These are phyloP conservation scores for Geotrichum macrosporum DNA, from an alignment of 1,139 yeast species.

Conservation along the genomic window DNA sequence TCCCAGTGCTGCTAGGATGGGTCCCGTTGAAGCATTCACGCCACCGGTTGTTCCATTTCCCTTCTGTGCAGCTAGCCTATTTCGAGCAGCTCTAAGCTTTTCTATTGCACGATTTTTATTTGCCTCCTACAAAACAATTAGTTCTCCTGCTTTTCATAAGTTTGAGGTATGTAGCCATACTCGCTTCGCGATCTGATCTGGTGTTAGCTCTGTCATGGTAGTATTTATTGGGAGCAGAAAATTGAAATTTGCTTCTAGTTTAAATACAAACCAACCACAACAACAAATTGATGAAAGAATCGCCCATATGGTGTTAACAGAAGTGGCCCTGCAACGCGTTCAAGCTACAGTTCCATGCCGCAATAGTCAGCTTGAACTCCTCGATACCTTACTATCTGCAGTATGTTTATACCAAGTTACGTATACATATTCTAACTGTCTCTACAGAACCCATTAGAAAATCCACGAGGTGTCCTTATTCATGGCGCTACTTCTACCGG, in stretches of 20 bases:
- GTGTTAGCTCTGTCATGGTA: conserved; percentile 14
- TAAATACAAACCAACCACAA: too few species aligned
- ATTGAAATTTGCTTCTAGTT: too few species aligned
- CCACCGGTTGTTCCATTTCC: conserved; percentile 13
- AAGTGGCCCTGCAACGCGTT: conserved; percentile 8
- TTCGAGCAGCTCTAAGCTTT: conserved; percentile 48
- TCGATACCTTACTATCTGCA: conserved; percentile 19
- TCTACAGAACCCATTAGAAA: conserved; percentile 21
- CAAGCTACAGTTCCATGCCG: conserved; percentile 16
- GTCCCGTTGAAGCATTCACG: conserved; percentile 2
- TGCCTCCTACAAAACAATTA: conserved; percentile 38
- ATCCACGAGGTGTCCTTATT: conserved; percentile 33
- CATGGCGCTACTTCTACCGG: conserved; percentile 39
- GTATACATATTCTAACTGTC: background rate
- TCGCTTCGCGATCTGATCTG: conserved; percentile 13
- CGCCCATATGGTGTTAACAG: conserved; percentile 13
- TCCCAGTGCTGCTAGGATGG: background rate
- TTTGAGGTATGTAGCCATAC: background rate
- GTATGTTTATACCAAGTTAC: conserved; percentile 5
- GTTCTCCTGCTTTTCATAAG: background rate
- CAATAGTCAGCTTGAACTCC: conserved; percentile 20
- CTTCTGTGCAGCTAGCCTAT: conserved; percentile 27
- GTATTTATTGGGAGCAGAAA: too few species aligned
- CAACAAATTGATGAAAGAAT: too few species aligned
- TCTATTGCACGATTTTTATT: conserved; percentile 58